phyloP scores from a whole-genome alignment of 441 rosid genomes.

The Rhodomyrtus psidioides region DNA sequence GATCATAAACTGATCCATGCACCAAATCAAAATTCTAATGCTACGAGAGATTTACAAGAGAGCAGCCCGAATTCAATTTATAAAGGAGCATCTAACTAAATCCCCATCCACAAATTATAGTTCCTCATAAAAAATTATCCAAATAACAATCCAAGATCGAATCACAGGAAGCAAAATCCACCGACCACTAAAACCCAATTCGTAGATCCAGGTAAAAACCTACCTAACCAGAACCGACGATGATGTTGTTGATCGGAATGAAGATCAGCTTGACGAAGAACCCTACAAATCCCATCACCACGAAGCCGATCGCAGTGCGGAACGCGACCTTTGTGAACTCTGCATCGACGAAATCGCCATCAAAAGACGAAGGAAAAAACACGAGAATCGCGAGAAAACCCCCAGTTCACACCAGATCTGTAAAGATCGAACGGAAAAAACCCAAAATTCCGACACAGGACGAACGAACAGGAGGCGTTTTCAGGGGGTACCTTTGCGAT shows the following conservation, averaged over 20 bases:
- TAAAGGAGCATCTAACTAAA: not conserved
- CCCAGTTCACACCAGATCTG: not conserved
- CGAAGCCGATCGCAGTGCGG: slow-evolving; percentile 81
- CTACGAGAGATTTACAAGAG: not conserved
- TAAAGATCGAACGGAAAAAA: not conserved
- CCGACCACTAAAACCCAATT: not conserved
- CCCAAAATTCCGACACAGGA: not conserved
- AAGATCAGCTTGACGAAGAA: slow-evolving; percentile 84
- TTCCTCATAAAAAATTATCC: not conserved
- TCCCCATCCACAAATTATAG: not conserved
- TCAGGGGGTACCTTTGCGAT: slow-evolving; percentile 12
- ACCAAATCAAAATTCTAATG: not conserved
- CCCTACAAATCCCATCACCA: slow-evolving; percentile 84
- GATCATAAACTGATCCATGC: not conserved
- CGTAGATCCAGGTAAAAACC: not conserved
- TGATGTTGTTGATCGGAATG: slow-evolving; percentile 80
- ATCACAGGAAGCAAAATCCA: not conserved
- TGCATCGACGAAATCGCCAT: slow-evolving; percentile 1
- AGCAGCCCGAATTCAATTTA: not conserved
- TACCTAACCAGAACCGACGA: slow-evolving; percentile 66
- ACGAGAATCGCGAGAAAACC: not conserved
- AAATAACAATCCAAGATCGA: not conserved
- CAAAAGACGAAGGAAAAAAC: not conserved
- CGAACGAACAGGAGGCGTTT: not conserved
- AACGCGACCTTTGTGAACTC: slow-evolving; percentile 80